Percentiles rank a stretch among this genome's conserved stretches.
Evolutionary conservation across 192 early-diverging fungal genomes (phyloP).

Genomic region (Linnemannia hyalina): DNA sequence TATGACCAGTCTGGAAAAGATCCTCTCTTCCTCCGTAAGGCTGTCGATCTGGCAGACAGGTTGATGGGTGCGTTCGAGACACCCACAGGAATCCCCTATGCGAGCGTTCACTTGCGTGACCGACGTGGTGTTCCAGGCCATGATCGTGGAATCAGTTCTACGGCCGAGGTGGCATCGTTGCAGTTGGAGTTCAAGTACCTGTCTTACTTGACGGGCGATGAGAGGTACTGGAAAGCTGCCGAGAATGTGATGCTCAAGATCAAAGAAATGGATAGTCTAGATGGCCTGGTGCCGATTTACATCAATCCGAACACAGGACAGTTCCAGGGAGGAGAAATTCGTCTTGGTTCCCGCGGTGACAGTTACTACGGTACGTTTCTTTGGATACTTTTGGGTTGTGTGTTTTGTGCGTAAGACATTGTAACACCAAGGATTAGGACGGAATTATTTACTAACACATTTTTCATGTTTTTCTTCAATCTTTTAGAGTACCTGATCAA

Average conservation of each 20-base stretch:
- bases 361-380: conserved; percentile 85
- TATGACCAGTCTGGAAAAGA: conserved; percentile 74
- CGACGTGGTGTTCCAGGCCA: conserved; percentile 40
- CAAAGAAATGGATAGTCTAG: conserved; percentile 58
- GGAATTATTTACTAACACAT: conserved; percentile 47
- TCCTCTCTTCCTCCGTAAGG: conserved; percentile 69
- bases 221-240: conserved; percentile 74
- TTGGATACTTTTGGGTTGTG: background rate
- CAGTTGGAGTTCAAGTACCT: conserved; percentile 85
- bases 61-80: conserved; percentile 73
- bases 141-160: conserved; percentile 47
- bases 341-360: conserved; percentile 77
- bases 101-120: conserved; percentile 63
- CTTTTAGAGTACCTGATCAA: conserved; percentile 89
- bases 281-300: conserved; percentile 83
- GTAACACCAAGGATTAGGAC: conserved; percentile 15
- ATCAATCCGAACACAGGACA: conserved; percentile 66
- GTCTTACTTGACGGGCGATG: conserved; percentile 72
- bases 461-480: background rate
- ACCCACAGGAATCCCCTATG: conserved; percentile 66
- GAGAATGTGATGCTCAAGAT: conserved; percentile 72
- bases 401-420: background rate
- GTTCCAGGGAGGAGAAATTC: conserved; percentile 61
- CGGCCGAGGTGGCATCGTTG: conserved; percentile 77
- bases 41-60: conserved; percentile 72